Conservation (phyloP, 306 rosid genomes). For the Ceratonia siliqua region DNA sequence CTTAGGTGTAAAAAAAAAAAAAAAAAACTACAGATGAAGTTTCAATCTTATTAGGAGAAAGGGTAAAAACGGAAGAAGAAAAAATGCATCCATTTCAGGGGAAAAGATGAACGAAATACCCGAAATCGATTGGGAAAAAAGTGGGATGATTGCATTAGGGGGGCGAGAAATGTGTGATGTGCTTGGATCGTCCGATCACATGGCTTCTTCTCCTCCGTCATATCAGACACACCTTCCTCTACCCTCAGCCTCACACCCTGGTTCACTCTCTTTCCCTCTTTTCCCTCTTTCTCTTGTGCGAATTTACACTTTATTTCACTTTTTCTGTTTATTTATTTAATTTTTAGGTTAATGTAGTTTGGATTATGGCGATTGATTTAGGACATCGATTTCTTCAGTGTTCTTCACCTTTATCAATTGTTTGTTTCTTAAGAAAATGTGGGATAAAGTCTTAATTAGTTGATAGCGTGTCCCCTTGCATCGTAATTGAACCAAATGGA, state of each 20-base stretch:
- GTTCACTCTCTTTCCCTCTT: conserved; percentile 28
- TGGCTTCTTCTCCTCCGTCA: conserved; percentile 56
- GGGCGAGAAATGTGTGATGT: conserved; percentile 8
- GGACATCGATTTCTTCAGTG: not conserved
- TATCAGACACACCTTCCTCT: conserved; percentile 52
- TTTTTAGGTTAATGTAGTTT: not conserved
- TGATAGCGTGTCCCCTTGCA: not conserved
- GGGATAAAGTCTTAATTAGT: not conserved
- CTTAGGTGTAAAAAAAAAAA: too few species aligned
- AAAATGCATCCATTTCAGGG: not conserved
- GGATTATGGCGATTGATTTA: not conserved
- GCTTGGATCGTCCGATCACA: conserved; percentile 54
- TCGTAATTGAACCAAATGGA: not conserved
- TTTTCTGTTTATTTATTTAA: not conserved
- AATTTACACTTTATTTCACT: not conserved
- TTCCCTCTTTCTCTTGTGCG: not conserved
- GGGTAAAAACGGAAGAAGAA: not conserved
- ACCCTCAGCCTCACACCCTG: conserved; percentile 42
- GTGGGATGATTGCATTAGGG: not conserved
- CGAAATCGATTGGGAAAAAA: not conserved
- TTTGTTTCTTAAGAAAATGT: conserved; percentile 26
- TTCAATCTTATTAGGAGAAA: too few species aligned
- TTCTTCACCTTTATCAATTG: not conserved
- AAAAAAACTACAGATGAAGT: too few species aligned
- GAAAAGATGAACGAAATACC: not conserved